Base-by-base conservation (phyloP, 108 stramenopile species). In the Chaetoceros muelleri region DNA sequence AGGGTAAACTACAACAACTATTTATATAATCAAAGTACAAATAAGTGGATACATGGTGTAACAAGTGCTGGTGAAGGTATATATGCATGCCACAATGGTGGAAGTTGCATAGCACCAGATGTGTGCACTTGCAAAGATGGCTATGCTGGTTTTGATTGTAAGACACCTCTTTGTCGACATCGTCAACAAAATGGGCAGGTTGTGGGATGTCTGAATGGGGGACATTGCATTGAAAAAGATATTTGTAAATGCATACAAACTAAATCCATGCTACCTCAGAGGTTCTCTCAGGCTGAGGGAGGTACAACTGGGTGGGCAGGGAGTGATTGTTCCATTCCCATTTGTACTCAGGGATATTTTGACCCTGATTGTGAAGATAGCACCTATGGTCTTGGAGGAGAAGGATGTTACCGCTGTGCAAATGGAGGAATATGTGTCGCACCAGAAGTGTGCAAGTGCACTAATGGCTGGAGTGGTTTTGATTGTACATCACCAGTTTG, bases 401-500 rank as follows among this genome's bases (percentile, higher is more conserved):
- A 93, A 67, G 91, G 86, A 3, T 93, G 91, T 70, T 93, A 65
- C 67, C 79, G 83, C 8, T 93, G 91, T 54, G 64, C 78, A 18
- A 93, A 93, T 61, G 88, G 83, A 5, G 92, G 92, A 7, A 56
- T 70, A 21, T 93, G 91, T 55, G 57, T 84, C 2, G 80, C 84
- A 21, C 92, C 92, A 18, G 92, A 93, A 53, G 40, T 76, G 60
- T 93, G 92, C 60, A 50, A 66, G 7, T 93, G 92, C 65, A 74
- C 88, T 3, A 65, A 72, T 22, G 89, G 81, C 16, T 94, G 92
- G 89, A 75, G 60, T 21, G 89, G 89, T 0, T 89, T 81, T 57
- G 92, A 94, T 65, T 94, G 92, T 62, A 51, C 52, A 19, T 82
- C 78, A n/a, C 92, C 92, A 2, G 74, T 85, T 27, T 94, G 92